Evolutionary conservation across 305 asterid species (phyloP).

Genomic region (Rubia balearica): DNA sequence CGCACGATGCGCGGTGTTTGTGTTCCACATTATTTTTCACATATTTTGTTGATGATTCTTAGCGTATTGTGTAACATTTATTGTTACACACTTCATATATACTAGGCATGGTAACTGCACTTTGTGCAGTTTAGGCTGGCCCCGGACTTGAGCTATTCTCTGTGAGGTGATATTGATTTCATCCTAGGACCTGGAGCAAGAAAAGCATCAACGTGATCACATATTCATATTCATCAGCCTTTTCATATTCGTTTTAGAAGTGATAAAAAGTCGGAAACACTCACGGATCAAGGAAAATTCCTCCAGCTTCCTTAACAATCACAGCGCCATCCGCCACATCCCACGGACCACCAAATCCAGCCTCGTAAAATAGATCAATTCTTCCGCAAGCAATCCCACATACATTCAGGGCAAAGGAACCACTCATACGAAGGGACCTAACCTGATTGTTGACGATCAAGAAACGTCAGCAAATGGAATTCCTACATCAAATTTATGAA

Average conservation of each 20-base stretch:
- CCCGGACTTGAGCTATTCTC: conserved; percentile 69
- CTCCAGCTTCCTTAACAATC: conserved; percentile 88
- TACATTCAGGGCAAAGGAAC: conserved; percentile 89
- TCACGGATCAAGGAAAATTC: conserved; percentile 85
- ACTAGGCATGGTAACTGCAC: too few species aligned
- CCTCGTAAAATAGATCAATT: conserved; percentile 76
- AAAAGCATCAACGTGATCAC: not conserved
- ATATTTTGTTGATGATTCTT: too few species aligned
- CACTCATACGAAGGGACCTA: conserved; percentile 80
- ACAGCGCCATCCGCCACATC: conserved; percentile 95
- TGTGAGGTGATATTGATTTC: conserved; percentile 73
- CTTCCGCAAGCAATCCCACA: conserved; percentile 94
- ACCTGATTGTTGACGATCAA: conserved; percentile 41
- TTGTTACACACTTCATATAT: too few species aligned
- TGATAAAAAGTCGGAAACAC: conserved; percentile 19
- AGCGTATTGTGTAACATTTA: too few species aligned
- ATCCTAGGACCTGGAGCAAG: conserved; percentile 55
- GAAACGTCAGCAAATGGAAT: conserved; percentile 11
- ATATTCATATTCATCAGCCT: not conserved
- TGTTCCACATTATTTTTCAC: too few species aligned
- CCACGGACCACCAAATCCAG: conserved; percentile 95
- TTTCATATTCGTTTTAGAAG: not conserved
- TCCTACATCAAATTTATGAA: not conserved
- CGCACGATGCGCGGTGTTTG: too few species aligned
- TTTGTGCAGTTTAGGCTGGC: conserved; percentile 12